Evolutionary conservation across 768 basidiomycete species (phyloP).

Genomic region (Kwoniella botswanensis): DNA sequence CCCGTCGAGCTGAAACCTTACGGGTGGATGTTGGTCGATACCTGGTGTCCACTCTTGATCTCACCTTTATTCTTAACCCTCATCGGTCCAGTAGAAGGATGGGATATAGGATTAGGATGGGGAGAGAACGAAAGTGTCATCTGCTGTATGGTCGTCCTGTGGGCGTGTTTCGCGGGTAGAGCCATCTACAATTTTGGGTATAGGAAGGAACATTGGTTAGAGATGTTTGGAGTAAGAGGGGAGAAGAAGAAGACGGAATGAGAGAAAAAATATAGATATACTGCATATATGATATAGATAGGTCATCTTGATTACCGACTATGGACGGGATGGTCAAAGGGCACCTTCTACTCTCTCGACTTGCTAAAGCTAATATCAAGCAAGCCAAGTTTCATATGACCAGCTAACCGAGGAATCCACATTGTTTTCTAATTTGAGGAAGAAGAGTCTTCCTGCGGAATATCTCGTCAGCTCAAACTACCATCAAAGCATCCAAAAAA

Average conservation of each 20-base stretch:
- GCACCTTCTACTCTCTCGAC: too few species aligned
- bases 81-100: conserved; percentile 72
- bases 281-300: conserved; percentile 1
- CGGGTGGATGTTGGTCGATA: conserved; percentile 83
- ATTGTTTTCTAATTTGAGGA: conserved; percentile 35
- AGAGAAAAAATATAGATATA: neutral
- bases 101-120: conserved; percentile 35
- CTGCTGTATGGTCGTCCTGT: conserved; percentile 71
- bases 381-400: too few species aligned
- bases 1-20: conserved; percentile 79
- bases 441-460: conserved; percentile 26
- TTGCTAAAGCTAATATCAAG: too few species aligned
- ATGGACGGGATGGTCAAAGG: too few species aligned
- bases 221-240: conserved; percentile 4
- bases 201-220: conserved; percentile 34
- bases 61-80: conserved; percentile 80
- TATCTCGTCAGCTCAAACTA: conserved; percentile 11
- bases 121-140: conserved; percentile 65
- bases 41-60: conserved; percentile 81
- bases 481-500: neutral
- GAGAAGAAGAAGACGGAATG: conserved; percentile 39
- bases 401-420: conserved; percentile 17
- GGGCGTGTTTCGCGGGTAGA: conserved; percentile 67
- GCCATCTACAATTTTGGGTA: conserved; percentile 69
- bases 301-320: too few species aligned